These are phyloP conservation scores for Carex cristatella DNA, from an alignment of 176 grass and related monocot genomes.

Conservation along the genomic window DNA sequence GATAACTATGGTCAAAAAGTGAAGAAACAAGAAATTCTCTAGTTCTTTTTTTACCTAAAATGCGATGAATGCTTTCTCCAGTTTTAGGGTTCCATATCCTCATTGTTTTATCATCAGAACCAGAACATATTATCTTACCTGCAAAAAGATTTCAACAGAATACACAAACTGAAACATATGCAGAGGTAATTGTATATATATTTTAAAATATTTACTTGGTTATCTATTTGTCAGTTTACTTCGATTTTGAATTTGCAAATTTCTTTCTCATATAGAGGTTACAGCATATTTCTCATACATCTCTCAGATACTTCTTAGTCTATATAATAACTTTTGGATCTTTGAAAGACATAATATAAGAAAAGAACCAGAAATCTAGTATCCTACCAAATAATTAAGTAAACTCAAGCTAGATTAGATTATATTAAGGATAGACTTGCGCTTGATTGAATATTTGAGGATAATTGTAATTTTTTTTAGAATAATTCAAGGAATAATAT, in stretches of 20 bases:
- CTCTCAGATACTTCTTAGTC: no score
- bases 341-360: no score
- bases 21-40: neutral
- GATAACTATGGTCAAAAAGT: neutral
- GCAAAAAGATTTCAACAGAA: conserved; percentile 23
- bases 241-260: neutral
- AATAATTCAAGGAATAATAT: neutral
- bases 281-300: no score
- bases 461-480: no score
- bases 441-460: no score
- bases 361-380: no score
- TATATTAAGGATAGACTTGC: no score
- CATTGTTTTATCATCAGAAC: conserved; percentile 74
- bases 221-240: neutral
- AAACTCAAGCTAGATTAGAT: no score
- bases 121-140: conserved; percentile 87
- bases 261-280: neutral
- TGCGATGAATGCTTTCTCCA: conserved; percentile 53
- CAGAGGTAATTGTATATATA: neutral
- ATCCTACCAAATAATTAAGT: no score
- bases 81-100: conserved; percentile 87
- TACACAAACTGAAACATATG: neutral
- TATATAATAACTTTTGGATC: no score
- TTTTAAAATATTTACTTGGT: neutral
- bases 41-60: conserved; percentile 51